phyloP scores from a whole-genome alignment of 108 stramenopile genomes.

The Skeletonema costatum region DNA sequence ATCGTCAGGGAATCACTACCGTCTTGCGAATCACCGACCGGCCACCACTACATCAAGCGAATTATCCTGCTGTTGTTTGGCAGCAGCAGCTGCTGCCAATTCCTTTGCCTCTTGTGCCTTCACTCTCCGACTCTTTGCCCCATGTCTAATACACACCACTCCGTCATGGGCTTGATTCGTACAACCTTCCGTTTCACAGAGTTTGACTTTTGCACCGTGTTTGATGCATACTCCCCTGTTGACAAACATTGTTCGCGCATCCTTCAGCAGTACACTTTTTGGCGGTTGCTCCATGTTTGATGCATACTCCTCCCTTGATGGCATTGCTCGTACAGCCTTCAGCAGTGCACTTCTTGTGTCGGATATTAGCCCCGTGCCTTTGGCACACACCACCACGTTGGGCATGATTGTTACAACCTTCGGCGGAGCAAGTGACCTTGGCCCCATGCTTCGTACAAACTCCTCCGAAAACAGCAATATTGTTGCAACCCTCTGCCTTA shows the following conservation, averaged over 20 bases:
- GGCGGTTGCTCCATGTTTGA: neutral
- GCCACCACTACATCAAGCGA: too few species aligned
- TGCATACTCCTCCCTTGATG: neutral
- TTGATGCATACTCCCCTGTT: neutral
- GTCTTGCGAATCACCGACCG: too few species aligned
- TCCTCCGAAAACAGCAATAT: neutral
- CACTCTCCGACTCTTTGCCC: neutral
- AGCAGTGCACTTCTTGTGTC: neutral
- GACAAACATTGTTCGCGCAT: neutral
- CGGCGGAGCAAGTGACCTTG: neutral
- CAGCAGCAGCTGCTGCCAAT: neutral
- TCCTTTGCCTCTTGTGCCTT: neutral
- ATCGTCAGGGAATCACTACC: too few species aligned
- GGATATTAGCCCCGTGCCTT: neutral
- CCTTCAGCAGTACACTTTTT: neutral
- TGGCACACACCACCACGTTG: neutral
- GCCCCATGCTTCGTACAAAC: neutral
- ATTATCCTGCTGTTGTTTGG: neutral
- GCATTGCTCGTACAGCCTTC: neutral
- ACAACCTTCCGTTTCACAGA: neutral
- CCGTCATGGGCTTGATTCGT: neutral
- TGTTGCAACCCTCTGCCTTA: neutral
- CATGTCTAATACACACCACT: neutral
- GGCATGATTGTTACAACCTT: neutral
- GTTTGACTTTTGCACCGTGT: neutral